A percentile compares a stretch with the other conserved stretches of the same genome.
These are phyloP conservation scores for Mortierella sp. DNA, from an alignment of 371 early-diverging fungal species.

Conservation along the genomic window DNA sequence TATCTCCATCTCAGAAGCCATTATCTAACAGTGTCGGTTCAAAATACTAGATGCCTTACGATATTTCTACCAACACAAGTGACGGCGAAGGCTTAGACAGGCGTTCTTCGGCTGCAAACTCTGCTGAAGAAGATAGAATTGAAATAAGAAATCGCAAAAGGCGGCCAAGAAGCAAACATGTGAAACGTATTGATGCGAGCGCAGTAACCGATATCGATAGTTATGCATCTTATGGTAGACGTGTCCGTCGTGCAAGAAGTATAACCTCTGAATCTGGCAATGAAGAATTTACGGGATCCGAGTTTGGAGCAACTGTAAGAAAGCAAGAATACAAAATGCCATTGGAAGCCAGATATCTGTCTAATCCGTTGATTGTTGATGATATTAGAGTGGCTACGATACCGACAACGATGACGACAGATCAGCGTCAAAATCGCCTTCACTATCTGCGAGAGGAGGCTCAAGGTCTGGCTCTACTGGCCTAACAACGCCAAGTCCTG, in stretches of 20 bases:
- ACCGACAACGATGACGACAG: constrained; percentile 50
- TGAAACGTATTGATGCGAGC: constrained; percentile 47
- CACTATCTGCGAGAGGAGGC: constrained; percentile 33
- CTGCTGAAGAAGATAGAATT: constrained; percentile 30
- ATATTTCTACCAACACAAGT: constrained; percentile 48
- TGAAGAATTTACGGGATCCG: constrained; percentile 55
- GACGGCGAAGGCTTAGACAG: constrained; percentile 52
- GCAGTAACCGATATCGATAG: constrained; percentile 13
- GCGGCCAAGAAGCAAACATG: constrained; percentile 35
- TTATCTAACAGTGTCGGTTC: constrained; percentile 58
- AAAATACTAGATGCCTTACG: constrained; percentile 29
- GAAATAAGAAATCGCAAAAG: constrained; percentile 5
- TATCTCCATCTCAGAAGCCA: background rate
- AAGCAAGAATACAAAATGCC: background rate
- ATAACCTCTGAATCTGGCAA: constrained; percentile 50
- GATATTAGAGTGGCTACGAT: constrained; percentile 50
- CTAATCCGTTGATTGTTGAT: background rate
- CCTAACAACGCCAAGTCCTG: constrained; percentile 43
- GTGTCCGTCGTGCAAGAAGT: constrained; percentile 33
- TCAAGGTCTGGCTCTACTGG: constrained; percentile 34
- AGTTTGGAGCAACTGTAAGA: constrained; percentile 54
- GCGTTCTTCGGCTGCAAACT: constrained; percentile 43
- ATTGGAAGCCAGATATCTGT: background rate
- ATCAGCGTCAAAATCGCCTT: constrained; percentile 49
- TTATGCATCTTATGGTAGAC: constrained; percentile 16